A percentile compares a stretch with the other conserved stretches of the same genome.
Evolutionary conservation across 202 grass and related monocot genomes (phyloP).

Genomic region (Digitaria exilis): DNA sequence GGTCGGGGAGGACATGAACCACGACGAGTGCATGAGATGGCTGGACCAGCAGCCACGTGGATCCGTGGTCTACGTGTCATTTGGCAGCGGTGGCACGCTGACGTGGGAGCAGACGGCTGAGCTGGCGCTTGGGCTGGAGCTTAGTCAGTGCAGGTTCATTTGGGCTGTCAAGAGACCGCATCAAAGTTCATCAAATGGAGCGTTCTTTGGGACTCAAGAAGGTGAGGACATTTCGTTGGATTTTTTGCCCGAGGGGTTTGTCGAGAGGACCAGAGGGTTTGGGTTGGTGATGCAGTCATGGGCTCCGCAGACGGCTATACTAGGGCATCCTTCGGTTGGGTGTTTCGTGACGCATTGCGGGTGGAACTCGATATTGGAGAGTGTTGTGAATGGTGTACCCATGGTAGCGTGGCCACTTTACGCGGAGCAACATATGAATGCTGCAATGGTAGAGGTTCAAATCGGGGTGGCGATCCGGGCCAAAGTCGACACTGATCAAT

Average conservation of each 20-base stretch:
- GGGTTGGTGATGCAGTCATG: constrained; percentile 39
- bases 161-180: constrained; percentile 58
- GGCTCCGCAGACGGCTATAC: constrained; percentile 47
- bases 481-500: neutral
- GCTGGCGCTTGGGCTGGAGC: constrained; percentile 70
- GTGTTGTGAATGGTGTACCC: constrained; percentile 39
- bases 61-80: constrained; percentile 65
- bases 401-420: constrained; percentile 75
- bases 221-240: neutral
- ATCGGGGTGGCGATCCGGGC: constrained; percentile 27
- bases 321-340: constrained; percentile 39
- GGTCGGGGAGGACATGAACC: neutral
- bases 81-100: constrained; percentile 68
- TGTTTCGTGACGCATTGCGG: constrained; percentile 78
- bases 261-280: constrained; percentile 18
- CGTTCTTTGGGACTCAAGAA: constrained; percentile 37
- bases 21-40: constrained; percentile 41
- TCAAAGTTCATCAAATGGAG: neutral
- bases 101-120: constrained; percentile 48
- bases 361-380: constrained; percentile 67
- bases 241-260: constrained; percentile 55
- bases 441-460: constrained; percentile 41
- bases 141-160: constrained; percentile 46
- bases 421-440: constrained; percentile 72
- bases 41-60: constrained; percentile 48